Evolutionary conservation across 257 asterid genomes (phyloP).

Genomic region (Fraxinus americana): DNA sequence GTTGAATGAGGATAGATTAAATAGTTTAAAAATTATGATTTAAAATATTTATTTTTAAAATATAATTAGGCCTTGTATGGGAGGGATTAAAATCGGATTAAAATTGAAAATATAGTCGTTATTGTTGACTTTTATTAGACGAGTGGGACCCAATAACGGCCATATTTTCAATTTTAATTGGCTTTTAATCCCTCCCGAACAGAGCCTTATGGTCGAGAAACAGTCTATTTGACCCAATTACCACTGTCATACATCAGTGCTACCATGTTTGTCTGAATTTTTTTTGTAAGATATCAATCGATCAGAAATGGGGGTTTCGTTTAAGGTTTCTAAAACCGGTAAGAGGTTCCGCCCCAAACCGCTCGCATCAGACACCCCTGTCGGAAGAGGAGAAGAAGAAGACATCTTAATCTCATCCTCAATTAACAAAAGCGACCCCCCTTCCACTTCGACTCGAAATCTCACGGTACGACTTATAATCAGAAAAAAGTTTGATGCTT

Average conservation of each 20-base stretch:
- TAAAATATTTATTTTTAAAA: too few species aligned
- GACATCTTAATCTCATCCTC: slow-evolving; percentile 29
- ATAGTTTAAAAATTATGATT: too few species aligned
- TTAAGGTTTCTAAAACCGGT: slow-evolving; percentile 79
- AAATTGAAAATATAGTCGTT: too few species aligned
- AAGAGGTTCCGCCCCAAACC: slow-evolving; percentile 60
- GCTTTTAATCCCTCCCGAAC: too few species aligned
- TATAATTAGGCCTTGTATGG: too few species aligned
- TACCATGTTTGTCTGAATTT: neutral
- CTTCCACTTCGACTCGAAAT: slow-evolving; percentile 36
- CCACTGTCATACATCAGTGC: neutral
- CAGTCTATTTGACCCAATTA: too few species aligned
- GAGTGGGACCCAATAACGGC: too few species aligned
- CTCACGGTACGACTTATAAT: slow-evolving; percentile 33
- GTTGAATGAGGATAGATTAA: too few species aligned
- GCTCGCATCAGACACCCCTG: slow-evolving; percentile 28
- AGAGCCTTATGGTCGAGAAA: too few species aligned
- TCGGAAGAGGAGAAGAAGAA: slow-evolving; percentile 22
- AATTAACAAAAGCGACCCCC: slow-evolving; percentile 29
- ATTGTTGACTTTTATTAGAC: too few species aligned
- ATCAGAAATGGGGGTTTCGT: slow-evolving; percentile 81
- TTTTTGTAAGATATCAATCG: neutral
- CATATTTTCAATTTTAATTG: too few species aligned
- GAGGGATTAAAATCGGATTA: too few species aligned
- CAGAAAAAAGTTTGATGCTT: neutral